Evolutionary conservation across 768 basidiomycete species (phyloP), one percentile per base, ranked within the genome.

Genomic region (Amanita exitialis): DNA sequence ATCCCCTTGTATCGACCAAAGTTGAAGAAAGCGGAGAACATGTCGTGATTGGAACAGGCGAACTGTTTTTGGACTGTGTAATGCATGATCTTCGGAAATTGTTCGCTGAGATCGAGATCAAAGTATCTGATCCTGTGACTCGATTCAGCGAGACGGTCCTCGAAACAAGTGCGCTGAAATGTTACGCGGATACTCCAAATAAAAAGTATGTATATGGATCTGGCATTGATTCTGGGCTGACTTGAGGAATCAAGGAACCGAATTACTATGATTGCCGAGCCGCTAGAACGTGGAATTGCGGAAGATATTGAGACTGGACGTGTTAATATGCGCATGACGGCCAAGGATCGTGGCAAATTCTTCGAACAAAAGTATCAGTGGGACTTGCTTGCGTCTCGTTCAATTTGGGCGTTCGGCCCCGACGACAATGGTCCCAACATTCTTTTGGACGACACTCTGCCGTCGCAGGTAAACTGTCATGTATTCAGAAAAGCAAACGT

Each of bases 341-440:
- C 88, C 21, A 97, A 97, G 68, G 93, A 98, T 61, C 77, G 96
- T 41, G 96, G 95, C 25, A 86, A 83, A 44, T 92, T 94, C 72
- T 98, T 99, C 69, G 83, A 98, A 67, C 86, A 90, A 62, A 95
- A 92, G 63, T 95, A 98, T 66, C 88, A 94, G 53, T 99, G 96
- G 95, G 96, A 99, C 69, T 68, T 98, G 60, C 78, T 99, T 53
- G 95, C 96, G 1, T 95, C 93, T 39, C 78, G 96, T 53, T 97
- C 94, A 58, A 96, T 99, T 73, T 99, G 96, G 96, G 93, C 96
- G 18, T 99, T 99, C 67, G 96, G 96, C 16, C 96, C 96, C 3
- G 92, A 98, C 57, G 95, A 97, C 41, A 84, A 81, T 55, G 96
- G 96, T 0, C 80, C 95, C 7, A 99, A 99, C 65, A 79, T 95